Evolutionary conservation across 768 basidiomycete species (phyloP), one percentile per base, ranked within the genome.

Genomic region (Hypholoma sublateritium): DNA sequence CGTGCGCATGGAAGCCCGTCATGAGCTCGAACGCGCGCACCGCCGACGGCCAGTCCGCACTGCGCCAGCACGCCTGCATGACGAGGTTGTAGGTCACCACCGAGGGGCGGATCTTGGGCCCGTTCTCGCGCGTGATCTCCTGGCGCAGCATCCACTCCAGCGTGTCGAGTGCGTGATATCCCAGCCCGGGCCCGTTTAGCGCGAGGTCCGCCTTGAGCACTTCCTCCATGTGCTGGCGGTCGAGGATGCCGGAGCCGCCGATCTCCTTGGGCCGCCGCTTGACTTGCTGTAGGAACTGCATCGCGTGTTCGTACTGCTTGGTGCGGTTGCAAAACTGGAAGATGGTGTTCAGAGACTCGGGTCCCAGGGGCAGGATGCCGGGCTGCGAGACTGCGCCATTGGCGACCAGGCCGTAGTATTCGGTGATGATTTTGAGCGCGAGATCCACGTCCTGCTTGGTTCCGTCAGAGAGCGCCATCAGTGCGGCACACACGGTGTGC

Each of bases 61-160:
- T 74, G 55, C 80, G 79, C 81, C 85, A 82, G 68, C 90, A 92
- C 2, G 81, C 79, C 58, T 75, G 70, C 64, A 91, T 75, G 50
- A 84, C 85, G 24, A 87, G 76, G 59, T 82, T 80, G 69, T 81
- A 91, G 8, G 87, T 83, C 19, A 73, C 68, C 24, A 76, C 54
- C n/a, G 73, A 71, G 11, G 82, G 80, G 32, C 75, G 65, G 50
- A 88, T 73, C 59, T 74, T 75, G 28, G 75, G 75, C 3, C 80
- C 77, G 58, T 75, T 74, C n/a, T 71, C 59, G 19, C 74, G 74
- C 17, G 74, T 65, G 22, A 78, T 76, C 62, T 82, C 82, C 56
- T 81, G 79, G 50, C 77, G 75, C 52, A 89, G 68, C 81, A 88
- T 87, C 87, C 88, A 90, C 65, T 88, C 80, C 22, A 93, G 72